Conservation (phyloP, 2,329 filamentous ascomycete genomes). For the Colletotrichum lindemuthianum region DNA sequence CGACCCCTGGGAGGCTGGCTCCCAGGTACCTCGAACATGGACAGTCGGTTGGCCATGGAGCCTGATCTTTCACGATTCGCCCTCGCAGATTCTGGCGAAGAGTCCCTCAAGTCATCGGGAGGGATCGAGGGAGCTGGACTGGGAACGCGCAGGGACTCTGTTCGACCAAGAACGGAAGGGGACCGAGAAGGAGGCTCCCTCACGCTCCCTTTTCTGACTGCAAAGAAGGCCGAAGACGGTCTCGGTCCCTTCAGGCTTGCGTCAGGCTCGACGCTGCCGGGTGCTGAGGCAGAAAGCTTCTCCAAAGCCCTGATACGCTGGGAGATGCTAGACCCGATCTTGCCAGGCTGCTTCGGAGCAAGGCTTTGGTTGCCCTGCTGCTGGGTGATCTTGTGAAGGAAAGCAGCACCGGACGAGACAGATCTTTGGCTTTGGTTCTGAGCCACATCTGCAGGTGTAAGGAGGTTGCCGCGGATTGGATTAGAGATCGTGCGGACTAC, state of each 20-base stretch:
- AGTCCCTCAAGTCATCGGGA: constrained; percentile 54
- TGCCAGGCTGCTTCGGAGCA: constrained; percentile 74
- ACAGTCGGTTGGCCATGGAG: constrained; percentile 65
- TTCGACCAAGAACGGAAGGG: constrained; percentile 56
- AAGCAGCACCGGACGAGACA: constrained; percentile 66
- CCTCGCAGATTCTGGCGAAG: constrained; percentile 55
- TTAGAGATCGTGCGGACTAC: constrained; percentile 48
- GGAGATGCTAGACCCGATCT: constrained; percentile 89
- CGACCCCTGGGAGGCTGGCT: constrained; percentile 54
- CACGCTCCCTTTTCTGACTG: constrained; percentile 59
- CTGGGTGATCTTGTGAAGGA: constrained; percentile 63
- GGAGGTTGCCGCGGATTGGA: constrained; percentile 56
- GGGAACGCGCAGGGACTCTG: constrained; percentile 49
- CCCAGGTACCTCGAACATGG: constrained; percentile 60
- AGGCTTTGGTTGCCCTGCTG: constrained; percentile 60
- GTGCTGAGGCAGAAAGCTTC: constrained; percentile 69
- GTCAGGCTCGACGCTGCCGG: constrained; percentile 42
- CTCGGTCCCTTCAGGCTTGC: constrained; percentile 33
- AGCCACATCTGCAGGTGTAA: constrained; percentile 57
- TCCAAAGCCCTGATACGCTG: constrained; percentile 94
- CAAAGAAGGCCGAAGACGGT: constrained; percentile 67
- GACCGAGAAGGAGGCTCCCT: constrained; percentile 54
- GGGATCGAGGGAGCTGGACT: constrained; percentile 47
- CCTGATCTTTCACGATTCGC: constrained; percentile 58
- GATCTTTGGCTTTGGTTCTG: constrained; percentile 56